Evolutionary conservation across 768 basidiomycete species (phyloP).

Genomic region (Naematelia aurantialba): DNA sequence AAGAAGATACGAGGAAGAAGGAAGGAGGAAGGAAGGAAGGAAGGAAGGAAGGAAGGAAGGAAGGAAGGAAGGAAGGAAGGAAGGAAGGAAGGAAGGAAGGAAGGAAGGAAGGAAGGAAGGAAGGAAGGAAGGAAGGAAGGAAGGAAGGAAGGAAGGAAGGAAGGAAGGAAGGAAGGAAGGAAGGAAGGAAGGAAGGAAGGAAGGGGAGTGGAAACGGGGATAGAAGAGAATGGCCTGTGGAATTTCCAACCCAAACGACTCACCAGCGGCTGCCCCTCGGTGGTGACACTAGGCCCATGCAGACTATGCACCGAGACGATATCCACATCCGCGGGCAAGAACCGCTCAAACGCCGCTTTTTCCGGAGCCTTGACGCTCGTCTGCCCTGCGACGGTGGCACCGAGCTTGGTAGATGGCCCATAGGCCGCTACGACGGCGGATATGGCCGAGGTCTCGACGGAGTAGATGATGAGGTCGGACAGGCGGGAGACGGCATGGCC

Average conservation of each 20-base stretch:
- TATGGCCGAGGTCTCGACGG: slow-evolving; percentile 87
- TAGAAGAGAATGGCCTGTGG: too few species aligned
- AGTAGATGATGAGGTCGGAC: slow-evolving; percentile 91
- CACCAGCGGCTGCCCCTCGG: slow-evolving; percentile 85
- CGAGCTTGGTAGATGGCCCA: slow-evolving; percentile 92
- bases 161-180: too few species aligned
- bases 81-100: too few species aligned
- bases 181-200: neutral
- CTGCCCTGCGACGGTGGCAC: slow-evolving; percentile 90
- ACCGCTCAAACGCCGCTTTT: slow-evolving; percentile 72
- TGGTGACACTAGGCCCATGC: slow-evolving; percentile 85
- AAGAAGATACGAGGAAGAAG: too few species aligned
- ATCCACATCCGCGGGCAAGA: slow-evolving; percentile 77
- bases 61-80: too few species aligned
- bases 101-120: too few species aligned
- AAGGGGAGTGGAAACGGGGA: neutral
- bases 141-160: too few species aligned
- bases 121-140: too few species aligned
- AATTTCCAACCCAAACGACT: slow-evolving; percentile 29
- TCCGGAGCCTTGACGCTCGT: slow-evolving; percentile 97
- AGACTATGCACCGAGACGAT: slow-evolving; percentile 92
- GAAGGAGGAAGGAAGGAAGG: too few species aligned
- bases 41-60: too few species aligned
- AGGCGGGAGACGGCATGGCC: slow-evolving; percentile 84
- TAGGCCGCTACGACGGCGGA: slow-evolving; percentile 76